Base-by-base conservation (phyloP, 2,329 filamentous ascomycete genomes). In the Lachnellula subtilissima region DNA sequence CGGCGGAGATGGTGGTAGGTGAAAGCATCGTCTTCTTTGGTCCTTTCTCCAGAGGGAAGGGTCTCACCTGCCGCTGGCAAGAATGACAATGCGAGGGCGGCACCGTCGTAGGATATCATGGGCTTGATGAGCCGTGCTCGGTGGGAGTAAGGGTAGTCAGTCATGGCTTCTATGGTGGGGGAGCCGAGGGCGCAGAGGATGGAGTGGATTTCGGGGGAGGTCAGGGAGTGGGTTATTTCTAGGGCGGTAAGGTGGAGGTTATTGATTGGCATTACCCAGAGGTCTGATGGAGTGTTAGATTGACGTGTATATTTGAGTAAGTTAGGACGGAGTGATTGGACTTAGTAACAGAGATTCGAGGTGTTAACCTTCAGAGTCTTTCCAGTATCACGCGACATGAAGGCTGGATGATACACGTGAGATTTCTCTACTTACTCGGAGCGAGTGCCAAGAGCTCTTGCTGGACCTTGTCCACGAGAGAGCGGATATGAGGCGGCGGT, bases 1-100 rank as follows among this genome's bases (percentile, higher is more conserved):
- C 87, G 81, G 2, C 93, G 85, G 8, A 97, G 82, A 71, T 97
- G 93, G 69, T 97, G 93, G 70, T 97, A 97, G 0, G 88, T 92
- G 73, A 90, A 97, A 1, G 64, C 67, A 62, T 94, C 88, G 17
- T 82, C 79, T 40, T 78, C 73, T 15, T 75, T 69, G 14, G 71
- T 58, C 22, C 12, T 35, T 19, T 45, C 51, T 3, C 50, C 37
- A 4, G 66, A 65, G n/a, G 64, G 61, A 1, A 69, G 62, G 1
- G 70, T 65, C 73, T 91, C 87, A 11, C 83, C 85, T 4, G 84
- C 80, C 0, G 89, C 90, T 0, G 93, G 92, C 1, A 97, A 75
- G 72, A 95, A 97, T 25, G 89, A 94, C 36, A 97, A 74, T 1
- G 93, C 93, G 54, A 97, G 78, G 15, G 91, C 93, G 5, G 91